Evolutionary conservation across 1,139 yeast genomes (phyloP).

Genomic region (Hanseniaspora uvarum): DNA sequence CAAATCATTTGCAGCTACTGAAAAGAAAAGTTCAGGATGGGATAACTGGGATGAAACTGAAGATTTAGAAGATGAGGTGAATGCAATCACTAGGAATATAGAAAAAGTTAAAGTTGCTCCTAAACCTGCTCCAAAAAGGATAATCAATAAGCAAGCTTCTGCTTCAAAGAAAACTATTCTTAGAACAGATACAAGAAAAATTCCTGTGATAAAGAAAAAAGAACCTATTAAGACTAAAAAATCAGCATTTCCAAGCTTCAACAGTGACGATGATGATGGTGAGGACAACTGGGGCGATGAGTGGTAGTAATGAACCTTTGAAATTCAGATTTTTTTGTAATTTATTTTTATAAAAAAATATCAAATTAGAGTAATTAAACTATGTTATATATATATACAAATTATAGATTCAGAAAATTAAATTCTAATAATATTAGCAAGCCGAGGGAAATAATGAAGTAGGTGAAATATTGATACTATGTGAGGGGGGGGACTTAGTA

Average conservation of each 20-base stretch:
- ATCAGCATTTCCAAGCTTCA: constrained; percentile 27
- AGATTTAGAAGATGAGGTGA: neutral
- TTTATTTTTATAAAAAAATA: neutral
- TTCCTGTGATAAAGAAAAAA: constrained; percentile 4
- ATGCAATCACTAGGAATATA: neutral
- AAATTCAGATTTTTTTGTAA: neutral
- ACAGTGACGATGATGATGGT: constrained; percentile 33
- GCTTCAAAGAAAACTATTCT: constrained; percentile 22
- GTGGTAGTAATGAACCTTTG: constrained; percentile 32
- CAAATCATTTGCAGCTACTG: neutral
- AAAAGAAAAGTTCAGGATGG: constrained; percentile 1
- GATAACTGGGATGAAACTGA: constrained; percentile 13
- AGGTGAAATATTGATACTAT: neutral
- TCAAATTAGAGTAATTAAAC: no score
- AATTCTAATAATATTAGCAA: neutral
- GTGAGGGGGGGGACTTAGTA: neutral
- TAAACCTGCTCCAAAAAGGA: constrained; percentile 3
- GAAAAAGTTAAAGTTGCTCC: neutral
- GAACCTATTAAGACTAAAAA: constrained; percentile 27
- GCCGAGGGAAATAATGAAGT: neutral
- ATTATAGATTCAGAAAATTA: neutral
- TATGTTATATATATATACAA: constrained; percentile 8
- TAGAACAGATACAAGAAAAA: constrained; percentile 21
- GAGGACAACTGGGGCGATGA: constrained; percentile 52
- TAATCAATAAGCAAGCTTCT: constrained; percentile 19